phyloP scores from a whole-genome alignment of 1,284 basidiomycete genomes.

The Chondrostereum purpureum region DNA sequence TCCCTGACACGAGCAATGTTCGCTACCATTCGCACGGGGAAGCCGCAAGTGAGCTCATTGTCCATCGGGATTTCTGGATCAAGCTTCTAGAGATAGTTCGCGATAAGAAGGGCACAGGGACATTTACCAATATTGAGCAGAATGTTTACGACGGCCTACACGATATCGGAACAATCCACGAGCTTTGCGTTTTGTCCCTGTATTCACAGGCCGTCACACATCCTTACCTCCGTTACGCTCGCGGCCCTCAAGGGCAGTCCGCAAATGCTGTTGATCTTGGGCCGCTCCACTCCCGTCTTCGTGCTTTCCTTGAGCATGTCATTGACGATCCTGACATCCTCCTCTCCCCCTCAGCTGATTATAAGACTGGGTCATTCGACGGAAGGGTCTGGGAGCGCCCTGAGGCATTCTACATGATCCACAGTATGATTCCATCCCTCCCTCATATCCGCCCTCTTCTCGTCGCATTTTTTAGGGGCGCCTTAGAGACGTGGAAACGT shows the following conservation, averaged over 20 bases:
- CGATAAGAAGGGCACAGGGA: conserved; percentile 19
- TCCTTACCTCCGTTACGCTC: conserved; percentile 23
- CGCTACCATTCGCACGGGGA: conserved; percentile 21
- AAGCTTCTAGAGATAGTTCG: conserved; percentile 18
- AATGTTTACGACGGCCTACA: conserved; percentile 24
- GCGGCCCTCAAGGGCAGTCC: conserved; percentile 12
- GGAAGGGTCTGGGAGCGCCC: conserved; percentile 20
- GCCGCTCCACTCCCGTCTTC: conserved; percentile 18
- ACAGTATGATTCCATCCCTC: conserved; percentile 6
- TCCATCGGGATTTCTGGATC: conserved; percentile 13
- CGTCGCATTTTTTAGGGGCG: conserved; percentile 14
- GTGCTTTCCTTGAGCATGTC: conserved; percentile 18
- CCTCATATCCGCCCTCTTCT: conserved; percentile 10
- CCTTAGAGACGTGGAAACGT: conserved; percentile 14
- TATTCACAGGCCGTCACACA: conserved; percentile 21
- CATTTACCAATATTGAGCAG: conserved; percentile 22
- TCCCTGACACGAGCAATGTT: conserved; percentile 21
- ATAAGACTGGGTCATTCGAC: conserved; percentile 18
- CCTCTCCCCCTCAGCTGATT: conserved; percentile 13
- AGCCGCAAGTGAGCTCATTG: conserved; percentile 18
- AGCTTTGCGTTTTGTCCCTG: conserved; percentile 15
- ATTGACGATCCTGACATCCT: conserved; percentile 23
- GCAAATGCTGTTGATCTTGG: conserved; percentile 25
- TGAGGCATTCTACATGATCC: conserved; percentile 16
- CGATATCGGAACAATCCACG: conserved; percentile 11